Conservation (phyloP, 2,329 filamentous ascomycete species). For the Microsporum ferrugineum region DNA sequence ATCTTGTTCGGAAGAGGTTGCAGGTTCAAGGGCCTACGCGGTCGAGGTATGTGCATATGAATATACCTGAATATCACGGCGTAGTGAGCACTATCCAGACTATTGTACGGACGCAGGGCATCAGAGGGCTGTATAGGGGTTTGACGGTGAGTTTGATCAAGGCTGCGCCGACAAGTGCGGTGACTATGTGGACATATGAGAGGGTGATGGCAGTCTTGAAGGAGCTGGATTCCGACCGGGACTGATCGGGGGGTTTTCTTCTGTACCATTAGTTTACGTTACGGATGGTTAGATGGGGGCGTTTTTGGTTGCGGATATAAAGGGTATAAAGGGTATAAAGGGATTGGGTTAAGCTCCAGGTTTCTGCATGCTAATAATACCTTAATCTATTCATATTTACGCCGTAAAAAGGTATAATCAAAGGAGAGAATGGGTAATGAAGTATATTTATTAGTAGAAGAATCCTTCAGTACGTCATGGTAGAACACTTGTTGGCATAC, state of each 20-base stretch:
- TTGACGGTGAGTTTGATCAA: constrained; percentile 83
- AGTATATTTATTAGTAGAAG: not conserved
- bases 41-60: constrained; percentile 63
- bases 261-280: not conserved
- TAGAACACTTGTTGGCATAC: not conserved
- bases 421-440: not conserved
- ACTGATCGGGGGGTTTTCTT: not conserved
- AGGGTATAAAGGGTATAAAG: not conserved
- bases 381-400: not conserved
- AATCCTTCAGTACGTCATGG: not conserved
- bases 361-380: not conserved
- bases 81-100: constrained; percentile 53
- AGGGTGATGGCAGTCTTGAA: constrained; percentile 53
- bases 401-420: not conserved
- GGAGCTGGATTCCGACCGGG: constrained; percentile 13
- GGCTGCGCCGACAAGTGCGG: constrained; percentile 80
- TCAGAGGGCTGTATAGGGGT: constrained; percentile 74
- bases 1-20: constrained; percentile 81
- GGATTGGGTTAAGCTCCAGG: not conserved
- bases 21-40: constrained; percentile 91
- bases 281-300: not conserved
- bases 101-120: constrained; percentile 63
- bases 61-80: constrained; percentile 73
- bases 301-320: not conserved
- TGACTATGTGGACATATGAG: constrained; percentile 95